phyloP scores from a whole-genome alignment of 306 rosid genomes.

The Gynostemma pentaphyllum region DNA sequence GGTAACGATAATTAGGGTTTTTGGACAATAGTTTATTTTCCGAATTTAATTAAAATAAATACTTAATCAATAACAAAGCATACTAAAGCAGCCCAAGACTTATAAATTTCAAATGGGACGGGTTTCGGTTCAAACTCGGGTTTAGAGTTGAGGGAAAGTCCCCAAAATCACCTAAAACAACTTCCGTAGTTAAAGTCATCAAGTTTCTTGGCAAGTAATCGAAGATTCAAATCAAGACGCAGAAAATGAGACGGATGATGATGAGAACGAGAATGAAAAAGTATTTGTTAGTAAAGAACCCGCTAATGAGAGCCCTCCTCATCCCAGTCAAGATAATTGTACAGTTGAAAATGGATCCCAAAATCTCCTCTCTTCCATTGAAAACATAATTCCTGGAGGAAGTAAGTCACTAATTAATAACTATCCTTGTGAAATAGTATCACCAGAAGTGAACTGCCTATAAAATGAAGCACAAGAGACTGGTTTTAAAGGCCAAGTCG shows the following conservation, averaged over 20 bases:
- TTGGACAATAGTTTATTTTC: too few species aligned
- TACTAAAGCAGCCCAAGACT: too few species aligned
- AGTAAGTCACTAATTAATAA: conserved; percentile 40
- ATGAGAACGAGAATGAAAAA: conserved; percentile 33
- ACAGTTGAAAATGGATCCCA: conserved; percentile 27
- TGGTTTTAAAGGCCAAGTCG: conserved; percentile 11
- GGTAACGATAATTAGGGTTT: too few species aligned
- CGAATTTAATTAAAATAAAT: too few species aligned
- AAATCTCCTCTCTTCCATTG: conserved; percentile 31
- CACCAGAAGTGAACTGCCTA: conserved; percentile 52
- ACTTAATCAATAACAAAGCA: too few species aligned
- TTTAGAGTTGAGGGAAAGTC: too few species aligned
- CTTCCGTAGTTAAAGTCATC: too few species aligned
- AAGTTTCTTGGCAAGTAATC: too few species aligned
- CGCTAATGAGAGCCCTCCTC: conserved; percentile 27
- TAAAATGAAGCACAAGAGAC: conserved; percentile 35
- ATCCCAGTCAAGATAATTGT: conserved; percentile 17
- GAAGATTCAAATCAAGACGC: conserved; percentile 19
- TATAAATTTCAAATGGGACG: too few species aligned
- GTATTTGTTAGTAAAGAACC: conserved; percentile 39
- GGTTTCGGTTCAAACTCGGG: too few species aligned
- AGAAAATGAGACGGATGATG: conserved; percentile 22
- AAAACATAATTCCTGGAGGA: conserved; percentile 31
- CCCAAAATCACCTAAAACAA: too few species aligned
- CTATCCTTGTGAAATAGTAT: conserved; percentile 55